These are phyloP conservation scores for Ogataea pini DNA, from an alignment of 805 yeast species.

Conservation along the genomic window DNA sequence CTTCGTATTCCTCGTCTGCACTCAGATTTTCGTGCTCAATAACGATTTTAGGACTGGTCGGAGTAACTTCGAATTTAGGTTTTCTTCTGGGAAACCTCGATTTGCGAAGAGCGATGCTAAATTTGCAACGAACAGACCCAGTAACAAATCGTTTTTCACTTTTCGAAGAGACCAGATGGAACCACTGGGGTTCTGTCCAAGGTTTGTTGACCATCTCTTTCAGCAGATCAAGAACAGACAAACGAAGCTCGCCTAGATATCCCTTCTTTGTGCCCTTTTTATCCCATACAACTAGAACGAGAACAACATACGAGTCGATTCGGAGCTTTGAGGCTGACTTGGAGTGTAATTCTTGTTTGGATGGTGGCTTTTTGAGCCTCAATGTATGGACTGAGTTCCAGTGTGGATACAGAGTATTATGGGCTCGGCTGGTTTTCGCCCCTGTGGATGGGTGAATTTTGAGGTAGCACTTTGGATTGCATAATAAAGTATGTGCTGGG, in stretches of 20 bases:
- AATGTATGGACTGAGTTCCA: slow-evolving; percentile 24
- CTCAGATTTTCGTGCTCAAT: slow-evolving; percentile 5
- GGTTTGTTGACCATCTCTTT: slow-evolving; percentile 12
- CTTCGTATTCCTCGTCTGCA: slow-evolving; percentile 24
- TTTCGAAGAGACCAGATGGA: slow-evolving; percentile 26
- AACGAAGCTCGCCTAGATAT: slow-evolving; percentile 33
- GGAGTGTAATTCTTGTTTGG: slow-evolving; percentile 1
- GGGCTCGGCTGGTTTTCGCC: slow-evolving; percentile 20
- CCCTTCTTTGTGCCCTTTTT: slow-evolving; percentile 23
- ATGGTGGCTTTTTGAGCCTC: slow-evolving; percentile 20
- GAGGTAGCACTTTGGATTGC: slow-evolving; percentile 26
- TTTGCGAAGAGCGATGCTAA: slow-evolving; percentile 16
- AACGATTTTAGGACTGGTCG: slow-evolving; percentile 2
- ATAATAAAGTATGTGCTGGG: slow-evolving; percentile 9
- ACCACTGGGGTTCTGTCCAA: slow-evolving; percentile 25
- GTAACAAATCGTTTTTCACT: slow-evolving; percentile 30
- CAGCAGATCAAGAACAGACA: slow-evolving; percentile 27
- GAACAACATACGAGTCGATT: slow-evolving; percentile 17
- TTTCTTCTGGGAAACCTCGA: background rate
- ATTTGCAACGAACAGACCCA: slow-evolving; percentile 28
- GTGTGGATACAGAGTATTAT: slow-evolving; percentile 17
- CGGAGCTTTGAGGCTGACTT: slow-evolving; percentile 11
- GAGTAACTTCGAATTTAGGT: background rate
- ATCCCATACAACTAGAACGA: slow-evolving; percentile 23
- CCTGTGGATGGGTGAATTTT: slow-evolving; percentile 18